Percentiles rank a stretch among this genome's conserved stretches.
These are phyloP conservation scores for Linum lewisii DNA, from an alignment of 345 rosid genomes.

Conservation along the genomic window DNA sequence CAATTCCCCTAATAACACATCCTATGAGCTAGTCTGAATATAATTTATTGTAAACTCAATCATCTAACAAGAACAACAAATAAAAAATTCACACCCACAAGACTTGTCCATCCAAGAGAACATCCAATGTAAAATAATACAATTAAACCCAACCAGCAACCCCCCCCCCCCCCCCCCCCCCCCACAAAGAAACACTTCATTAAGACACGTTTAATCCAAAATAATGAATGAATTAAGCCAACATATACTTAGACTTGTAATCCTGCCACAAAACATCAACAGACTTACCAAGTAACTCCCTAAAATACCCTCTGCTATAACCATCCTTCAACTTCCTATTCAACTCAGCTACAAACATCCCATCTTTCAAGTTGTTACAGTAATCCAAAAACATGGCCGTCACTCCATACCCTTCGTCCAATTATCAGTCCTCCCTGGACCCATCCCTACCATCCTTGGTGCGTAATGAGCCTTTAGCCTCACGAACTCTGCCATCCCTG, in stretches of 20 bases:
- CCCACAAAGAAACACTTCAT: no score
- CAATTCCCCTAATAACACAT: no score
- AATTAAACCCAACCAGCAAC: no score
- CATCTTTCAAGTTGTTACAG: background rate
- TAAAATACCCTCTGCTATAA: background rate
- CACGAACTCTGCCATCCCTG: conserved; percentile 22
- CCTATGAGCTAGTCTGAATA: no score
- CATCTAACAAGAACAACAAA: no score
- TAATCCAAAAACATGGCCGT: conserved; percentile 13
- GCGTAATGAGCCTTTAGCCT: conserved; percentile 11
- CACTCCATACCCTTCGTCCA: conserved; percentile 15
- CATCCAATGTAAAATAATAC: no score
- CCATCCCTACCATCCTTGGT: background rate
- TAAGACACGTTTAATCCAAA: no score
- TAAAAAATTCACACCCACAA: no score
- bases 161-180: no score
- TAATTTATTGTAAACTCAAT: no score
- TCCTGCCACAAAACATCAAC: conserved; percentile 18
- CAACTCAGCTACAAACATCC: background rate
- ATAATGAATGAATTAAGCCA: background rate
- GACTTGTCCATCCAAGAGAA: no score
- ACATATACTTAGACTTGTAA: conserved; percentile 11
- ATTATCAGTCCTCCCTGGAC: conserved; percentile 6
- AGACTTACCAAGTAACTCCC: conserved; percentile 15
- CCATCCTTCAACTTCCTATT: background rate